These are phyloP conservation scores for Arbutus unedo DNA, from an alignment of 148 eudicot species.

Conservation along the genomic window DNA sequence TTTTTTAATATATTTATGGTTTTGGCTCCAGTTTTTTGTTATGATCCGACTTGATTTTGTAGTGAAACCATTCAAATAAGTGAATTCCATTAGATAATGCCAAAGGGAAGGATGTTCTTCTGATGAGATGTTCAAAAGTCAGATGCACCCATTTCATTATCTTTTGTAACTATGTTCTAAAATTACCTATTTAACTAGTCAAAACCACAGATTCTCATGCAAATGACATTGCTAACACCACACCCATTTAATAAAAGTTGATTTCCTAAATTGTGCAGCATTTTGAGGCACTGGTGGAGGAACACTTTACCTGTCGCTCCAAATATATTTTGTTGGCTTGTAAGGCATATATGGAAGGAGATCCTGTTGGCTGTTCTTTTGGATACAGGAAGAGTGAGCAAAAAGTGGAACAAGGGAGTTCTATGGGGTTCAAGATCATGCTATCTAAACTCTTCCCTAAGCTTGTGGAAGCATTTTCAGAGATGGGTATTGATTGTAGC, in stretches of 20 bases:
- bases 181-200: background rate
- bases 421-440: conserved; percentile 92
- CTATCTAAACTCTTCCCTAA: conserved; percentile 77
- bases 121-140: background rate
- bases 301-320: conserved; percentile 57
- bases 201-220: background rate
- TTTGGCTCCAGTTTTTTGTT: background rate
- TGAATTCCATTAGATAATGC: background rate
- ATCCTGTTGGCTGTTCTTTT: conserved; percentile 51
- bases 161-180: background rate
- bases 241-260: background rate
- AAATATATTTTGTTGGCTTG: conserved; percentile 61
- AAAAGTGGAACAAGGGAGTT: conserved; percentile 47
- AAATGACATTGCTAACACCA: background rate
- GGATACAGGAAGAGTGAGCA: conserved; percentile 11
- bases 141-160: background rate
- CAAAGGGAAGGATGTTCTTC: background rate
- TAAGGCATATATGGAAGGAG: conserved; percentile 80
- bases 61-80: background rate
- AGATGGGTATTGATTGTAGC: conserved; percentile 63
- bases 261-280: conserved; percentile 42
- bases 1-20: background rate
- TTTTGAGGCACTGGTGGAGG: conserved; percentile 72
- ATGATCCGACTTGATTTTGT: background rate
- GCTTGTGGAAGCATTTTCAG: conserved; percentile 75